Evolutionary conservation across 1,284 basidiomycete species (phyloP).

Genomic region (Cryptococcus hybrid): DNA sequence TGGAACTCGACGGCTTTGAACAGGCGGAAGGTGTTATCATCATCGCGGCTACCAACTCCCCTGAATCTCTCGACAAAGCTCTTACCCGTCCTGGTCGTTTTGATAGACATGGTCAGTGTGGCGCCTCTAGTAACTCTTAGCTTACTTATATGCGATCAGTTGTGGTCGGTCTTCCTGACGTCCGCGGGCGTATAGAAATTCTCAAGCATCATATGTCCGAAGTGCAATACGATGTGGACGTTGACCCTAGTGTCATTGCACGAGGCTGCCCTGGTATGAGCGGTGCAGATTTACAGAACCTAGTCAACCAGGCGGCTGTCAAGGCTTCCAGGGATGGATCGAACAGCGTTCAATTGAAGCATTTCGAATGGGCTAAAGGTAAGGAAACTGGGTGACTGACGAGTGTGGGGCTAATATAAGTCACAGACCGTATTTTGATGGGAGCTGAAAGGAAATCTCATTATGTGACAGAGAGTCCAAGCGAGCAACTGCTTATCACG

Average conservation of each 20-base stretch:
- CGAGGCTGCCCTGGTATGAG: constrained; percentile 70
- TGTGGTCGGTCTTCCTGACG: constrained; percentile 58
- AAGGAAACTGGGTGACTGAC: constrained; percentile 14
- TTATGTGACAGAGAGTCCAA: constrained; percentile 80
- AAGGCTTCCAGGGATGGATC: constrained; percentile 83
- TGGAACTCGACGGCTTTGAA: constrained; percentile 93
- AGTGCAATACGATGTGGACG: constrained; percentile 66
- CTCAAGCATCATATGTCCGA: constrained; percentile 83
- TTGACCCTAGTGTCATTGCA: constrained; percentile 80
- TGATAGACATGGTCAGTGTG: constrained; percentile 68
- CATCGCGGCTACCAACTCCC: constrained; percentile 91
- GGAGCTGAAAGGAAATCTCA: constrained; percentile 87
- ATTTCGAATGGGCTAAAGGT: constrained; percentile 95
- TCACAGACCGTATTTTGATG: constrained; percentile 86
- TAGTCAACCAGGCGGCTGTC: constrained; percentile 90
- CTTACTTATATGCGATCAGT: constrained; percentile 23
- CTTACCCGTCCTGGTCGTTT: constrained; percentile 91
- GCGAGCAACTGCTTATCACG: constrained; percentile 88
- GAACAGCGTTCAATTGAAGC: constrained; percentile 65
- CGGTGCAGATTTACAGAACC: constrained; percentile 85
- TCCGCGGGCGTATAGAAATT: constrained; percentile 78
- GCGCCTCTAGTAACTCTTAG: not conserved
- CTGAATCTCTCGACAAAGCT: constrained; percentile 85
- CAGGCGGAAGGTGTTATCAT: constrained; percentile 89
- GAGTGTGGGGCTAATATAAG: not conserved